Evolutionary conservation across 208 protist species (phyloP).

Genomic region (Naegleria fowleri): DNA sequence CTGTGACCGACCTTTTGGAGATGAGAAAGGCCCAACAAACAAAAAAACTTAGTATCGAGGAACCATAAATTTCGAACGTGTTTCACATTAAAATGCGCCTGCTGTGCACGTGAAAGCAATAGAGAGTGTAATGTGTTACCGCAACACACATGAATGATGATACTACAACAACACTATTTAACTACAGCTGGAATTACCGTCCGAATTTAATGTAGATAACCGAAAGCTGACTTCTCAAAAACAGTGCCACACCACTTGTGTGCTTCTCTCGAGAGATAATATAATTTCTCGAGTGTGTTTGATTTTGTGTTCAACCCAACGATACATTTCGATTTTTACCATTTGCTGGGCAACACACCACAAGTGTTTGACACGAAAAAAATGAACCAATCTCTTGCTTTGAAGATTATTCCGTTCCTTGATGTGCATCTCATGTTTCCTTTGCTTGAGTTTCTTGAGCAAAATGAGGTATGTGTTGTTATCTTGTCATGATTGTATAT

Average conservation of each 20-base stretch:
- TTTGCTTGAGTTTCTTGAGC: background rate
- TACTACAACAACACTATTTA: background rate
- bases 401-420: background rate
- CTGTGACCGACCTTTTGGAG: slow-evolving; percentile 75
- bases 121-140: no score
- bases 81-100: background rate
- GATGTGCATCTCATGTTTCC: background rate
- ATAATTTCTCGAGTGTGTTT: no score
- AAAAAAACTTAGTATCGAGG: background rate
- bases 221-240: background rate
- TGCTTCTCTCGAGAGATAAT: no score
- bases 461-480: background rate
- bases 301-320: no score
- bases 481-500: background rate
- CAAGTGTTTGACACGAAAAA: background rate
- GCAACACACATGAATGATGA: background rate
- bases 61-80: background rate
- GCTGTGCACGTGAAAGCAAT: no score
- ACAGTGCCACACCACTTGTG: no score
- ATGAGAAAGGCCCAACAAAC: slow-evolving; percentile 59
- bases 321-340: no score
- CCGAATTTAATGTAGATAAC: background rate
- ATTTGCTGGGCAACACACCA: no score
- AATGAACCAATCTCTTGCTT: background rate
- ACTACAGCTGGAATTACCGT: background rate